These are phyloP conservation scores for Entomortierella chlamydospora DNA, from an alignment of 192 early-diverging fungal genomes.

Conservation along the genomic window DNA sequence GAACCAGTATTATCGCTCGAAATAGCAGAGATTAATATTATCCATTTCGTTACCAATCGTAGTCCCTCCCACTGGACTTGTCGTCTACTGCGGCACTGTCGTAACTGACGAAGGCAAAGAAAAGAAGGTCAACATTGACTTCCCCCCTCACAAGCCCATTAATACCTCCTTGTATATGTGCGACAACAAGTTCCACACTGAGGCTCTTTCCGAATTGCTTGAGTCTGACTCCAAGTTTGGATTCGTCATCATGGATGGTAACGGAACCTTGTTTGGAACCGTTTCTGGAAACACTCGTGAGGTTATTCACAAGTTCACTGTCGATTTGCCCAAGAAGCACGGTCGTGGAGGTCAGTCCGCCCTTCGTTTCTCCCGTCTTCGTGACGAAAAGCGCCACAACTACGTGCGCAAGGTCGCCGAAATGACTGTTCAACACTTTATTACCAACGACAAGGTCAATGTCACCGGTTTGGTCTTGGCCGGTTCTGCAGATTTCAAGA, in stretches of 20 bases:
- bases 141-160: conserved; percentile 99
- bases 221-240: conserved; percentile 97
- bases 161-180: conserved; percentile 98
- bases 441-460: conserved; percentile 92
- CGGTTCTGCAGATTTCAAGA: conserved; percentile 99
- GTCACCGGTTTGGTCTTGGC: conserved; percentile 92
- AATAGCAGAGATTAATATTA: background rate
- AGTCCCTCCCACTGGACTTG: conserved; percentile 95
- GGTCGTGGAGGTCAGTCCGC: conserved; percentile 99
- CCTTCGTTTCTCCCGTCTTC: conserved; percentile 98
- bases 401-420: conserved; percentile 99
- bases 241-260: conserved; percentile 99
- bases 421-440: conserved; percentile 94
- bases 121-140: conserved; percentile 98
- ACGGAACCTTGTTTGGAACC: conserved; percentile 94
- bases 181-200: conserved; percentile 99
- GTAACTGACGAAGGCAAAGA: conserved; percentile 99
- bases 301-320: conserved; percentile 92
- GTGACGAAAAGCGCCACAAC: conserved; percentile 99
- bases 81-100: conserved; percentile 95
- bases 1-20: too few relatives aligned
- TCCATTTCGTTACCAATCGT: background rate
- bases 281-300: conserved; percentile 96
- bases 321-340: conserved; percentile 99
- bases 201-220: conserved; percentile 90